Base-by-base conservation (phyloP, 768 basidiomycete genomes). In the Podaxis sp. region DNA sequence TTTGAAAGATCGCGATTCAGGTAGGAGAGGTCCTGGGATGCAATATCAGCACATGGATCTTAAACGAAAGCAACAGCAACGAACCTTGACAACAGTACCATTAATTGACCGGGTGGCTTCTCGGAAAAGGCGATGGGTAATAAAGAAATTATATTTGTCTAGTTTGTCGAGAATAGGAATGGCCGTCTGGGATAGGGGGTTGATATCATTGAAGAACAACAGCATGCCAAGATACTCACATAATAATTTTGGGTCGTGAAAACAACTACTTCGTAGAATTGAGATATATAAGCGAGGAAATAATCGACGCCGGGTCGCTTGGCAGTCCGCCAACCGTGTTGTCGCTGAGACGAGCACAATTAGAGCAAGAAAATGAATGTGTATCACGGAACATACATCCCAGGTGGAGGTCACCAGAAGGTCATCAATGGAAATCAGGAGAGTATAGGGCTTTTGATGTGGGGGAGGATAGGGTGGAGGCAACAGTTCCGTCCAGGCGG, bases 221-320 rank as follows among this genome's bases (percentile, higher is more conserved):
- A 64, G 51, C 39, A 28, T 3, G 6, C 12, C 7, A 59, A 52
- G 55, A 48, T 2, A 83, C 92, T 54, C 67, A 96, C 96, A 74
- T 96, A 98, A 69, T 84, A 81, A 61, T 92, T 85, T 76, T 96
- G 94, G 17, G 88, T 84, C 9, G 96, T 99, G 78, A 99, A 99
- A 59, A 99, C 81, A 38, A 99, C 96, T 62, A 99, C 86, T 79
- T 99, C 97, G 73, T 95, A 99, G 79, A 99, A 99, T 71, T 98
- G 96, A 0, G 95, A 93, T 53, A 99, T 85, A 74, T 99, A 99
- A 28, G 87, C 96, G 38, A 99, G 82, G 84, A 99, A 99, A 77
- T 99, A 99, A 72, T 99, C 97, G 15, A 95, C 92, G 3, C 97
- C 97, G 1, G 97, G 96, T 38, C 97, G 87, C 77, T 99, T 99